These are phyloP conservation scores for Phylloporus sp. DNA, from an alignment of 768 basidiomycete species.

Conservation along the genomic window DNA sequence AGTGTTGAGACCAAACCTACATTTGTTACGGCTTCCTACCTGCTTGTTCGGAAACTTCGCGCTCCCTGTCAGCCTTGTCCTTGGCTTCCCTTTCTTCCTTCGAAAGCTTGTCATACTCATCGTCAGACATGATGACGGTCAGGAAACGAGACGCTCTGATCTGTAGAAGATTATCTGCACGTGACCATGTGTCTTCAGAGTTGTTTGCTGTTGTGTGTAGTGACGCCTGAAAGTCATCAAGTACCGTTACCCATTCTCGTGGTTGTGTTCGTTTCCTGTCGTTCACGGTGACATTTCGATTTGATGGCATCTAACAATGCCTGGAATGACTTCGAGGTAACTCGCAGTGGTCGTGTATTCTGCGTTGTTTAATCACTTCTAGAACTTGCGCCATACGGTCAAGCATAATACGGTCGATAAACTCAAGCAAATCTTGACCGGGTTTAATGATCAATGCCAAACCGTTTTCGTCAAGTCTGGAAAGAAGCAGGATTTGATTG, in stretches of 20 bases:
- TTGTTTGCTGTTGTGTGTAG: constrained; percentile 35
- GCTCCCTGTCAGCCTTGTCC: constrained; percentile 64
- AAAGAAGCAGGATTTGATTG: constrained; percentile 85
- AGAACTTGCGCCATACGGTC: constrained; percentile 69
- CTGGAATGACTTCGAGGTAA: constrained; percentile 76
- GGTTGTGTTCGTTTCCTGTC: constrained; percentile 9
- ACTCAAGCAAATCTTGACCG: constrained; percentile 76
- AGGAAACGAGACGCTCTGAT: constrained; percentile 16
- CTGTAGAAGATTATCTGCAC: constrained; percentile 25
- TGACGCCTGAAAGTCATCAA: constrained; percentile 17
- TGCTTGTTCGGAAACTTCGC: constrained; percentile 79
- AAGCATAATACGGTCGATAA: constrained; percentile 80
- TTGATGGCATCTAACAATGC: constrained; percentile 59
- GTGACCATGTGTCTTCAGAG: constrained; percentile 15
- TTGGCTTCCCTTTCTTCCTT: constrained; percentile 70
- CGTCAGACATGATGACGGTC: constrained; percentile 35
- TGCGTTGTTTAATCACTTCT: constrained; percentile 22
- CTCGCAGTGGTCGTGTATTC: constrained; percentile 18
- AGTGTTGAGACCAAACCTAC: constrained; percentile 14
- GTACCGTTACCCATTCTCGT: constrained; percentile 8
- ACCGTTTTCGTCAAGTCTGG: constrained; percentile 69
- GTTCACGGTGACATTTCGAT: constrained; percentile 4
- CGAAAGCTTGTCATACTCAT: constrained; percentile 72
- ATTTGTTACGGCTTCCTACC: constrained; percentile 45
- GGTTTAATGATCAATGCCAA: constrained; percentile 75